Base-by-base conservation (phyloP, 495 filamentous ascomycete species). In the Xylaria curta region DNA sequence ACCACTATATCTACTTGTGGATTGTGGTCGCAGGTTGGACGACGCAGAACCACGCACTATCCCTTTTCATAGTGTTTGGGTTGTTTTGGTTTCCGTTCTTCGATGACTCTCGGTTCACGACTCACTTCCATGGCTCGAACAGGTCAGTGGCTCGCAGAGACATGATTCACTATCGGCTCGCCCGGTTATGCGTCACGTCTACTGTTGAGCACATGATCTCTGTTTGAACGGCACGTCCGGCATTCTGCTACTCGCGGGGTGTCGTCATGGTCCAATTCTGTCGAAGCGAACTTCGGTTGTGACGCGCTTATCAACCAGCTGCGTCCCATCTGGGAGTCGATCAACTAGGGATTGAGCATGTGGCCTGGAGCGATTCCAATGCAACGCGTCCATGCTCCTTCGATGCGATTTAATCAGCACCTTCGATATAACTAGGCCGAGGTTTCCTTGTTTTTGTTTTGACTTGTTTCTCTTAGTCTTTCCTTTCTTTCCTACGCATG, bases 21-120 rank as follows among this genome's bases (percentile, higher is more conserved):
- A 77, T 71, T 13, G 46, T 53, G 73, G 69, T 69, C 68, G 75
- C 77, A 77, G 72, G 28, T 75, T 73, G 67, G 68, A 67, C 62
- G 46, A 68, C 66, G 66, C 73, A 76, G 71, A 69, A 73, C 73
- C 60, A 72, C 63, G 54, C 72, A 74, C 68, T 71, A 73, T 74
- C 73, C 74, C 67, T 46, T 79, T 76, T 79, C 77, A 73, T 78
- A 79, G 77, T 75, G 69, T 78, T 76, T 75, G 76, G 76, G 76
- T 76, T 79, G 76, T 74, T 78, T 69, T 78, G 76, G 71, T 79
- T 78, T 79, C 76, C 71, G 77, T 79, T 79, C 76, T 79, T 79
- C 77, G 77, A 78, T 62, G 77, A 74, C 70, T 77, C 77, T 76
- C 76, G 76, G 77, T 79, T 79, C 65, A 78, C 71, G 73, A 74